Percentiles rank a stretch among this genome's conserved stretches.
phyloP scores from a whole-genome alignment of 2,329 filamentous ascomycete genomes.

The Talaromyces sp. region DNA sequence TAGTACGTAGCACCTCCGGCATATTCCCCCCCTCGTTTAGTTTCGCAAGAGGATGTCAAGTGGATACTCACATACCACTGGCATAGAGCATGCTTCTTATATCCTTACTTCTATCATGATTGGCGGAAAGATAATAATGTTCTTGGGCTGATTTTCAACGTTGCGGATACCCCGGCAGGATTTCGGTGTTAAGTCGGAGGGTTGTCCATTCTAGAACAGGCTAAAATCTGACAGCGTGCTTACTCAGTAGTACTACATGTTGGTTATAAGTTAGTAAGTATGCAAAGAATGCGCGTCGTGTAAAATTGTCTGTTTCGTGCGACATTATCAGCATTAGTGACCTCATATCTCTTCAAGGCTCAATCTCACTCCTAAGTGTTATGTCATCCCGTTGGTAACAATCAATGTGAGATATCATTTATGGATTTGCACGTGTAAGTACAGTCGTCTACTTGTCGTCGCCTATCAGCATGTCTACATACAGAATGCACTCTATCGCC shows the following conservation, averaged over 20 bases:
- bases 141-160: neutral
- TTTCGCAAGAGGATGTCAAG: neutral
- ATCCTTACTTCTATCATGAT: neutral
- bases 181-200: constrained; percentile 4
- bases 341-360: too few species aligned
- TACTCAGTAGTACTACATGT: too few species aligned
- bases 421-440: neutral
- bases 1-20: too few species aligned
- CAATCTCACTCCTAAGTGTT: too few species aligned
- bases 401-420: too few species aligned
- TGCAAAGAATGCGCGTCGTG: too few species aligned
- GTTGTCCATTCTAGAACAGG: neutral
- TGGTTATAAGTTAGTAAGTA: too few species aligned
- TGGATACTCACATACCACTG: neutral
- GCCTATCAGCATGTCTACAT: neutral
- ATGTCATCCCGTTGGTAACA: too few species aligned
- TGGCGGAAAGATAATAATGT: neutral
- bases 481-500: neutral
- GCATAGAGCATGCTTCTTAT: neutral
- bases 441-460: neutral
- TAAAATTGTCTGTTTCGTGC: too few species aligned
- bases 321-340: too few species aligned
- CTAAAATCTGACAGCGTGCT: neutral
- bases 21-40: neutral
- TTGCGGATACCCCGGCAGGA: neutral